phyloP scores from a whole-genome alignment of 1,139 yeast species.

The Taphrina betulina region DNA sequence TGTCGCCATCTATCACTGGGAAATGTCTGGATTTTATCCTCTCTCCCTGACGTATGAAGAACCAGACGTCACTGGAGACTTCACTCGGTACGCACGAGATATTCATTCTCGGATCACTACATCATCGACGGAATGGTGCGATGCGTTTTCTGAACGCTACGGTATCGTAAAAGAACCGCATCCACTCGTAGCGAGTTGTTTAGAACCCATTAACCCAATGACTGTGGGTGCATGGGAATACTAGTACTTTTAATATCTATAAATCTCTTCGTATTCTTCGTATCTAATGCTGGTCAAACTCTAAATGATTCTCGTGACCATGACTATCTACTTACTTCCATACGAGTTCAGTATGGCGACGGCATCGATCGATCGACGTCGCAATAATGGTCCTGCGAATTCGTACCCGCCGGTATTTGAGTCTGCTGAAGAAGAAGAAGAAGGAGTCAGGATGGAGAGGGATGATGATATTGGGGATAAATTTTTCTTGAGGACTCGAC shows the following conservation, averaged over 20 bases:
- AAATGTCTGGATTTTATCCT: constrained; percentile 3
- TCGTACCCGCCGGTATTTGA: constrained; percentile 11
- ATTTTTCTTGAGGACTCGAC: background rate
- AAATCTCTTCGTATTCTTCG: too few species aligned
- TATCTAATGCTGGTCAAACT: too few species aligned
- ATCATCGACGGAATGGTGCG: constrained; percentile 9
- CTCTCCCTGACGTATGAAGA: constrained; percentile 5
- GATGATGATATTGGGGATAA: background rate
- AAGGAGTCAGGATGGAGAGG: too few species aligned
- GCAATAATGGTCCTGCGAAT: constrained; percentile 14
- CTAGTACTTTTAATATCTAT: background rate
- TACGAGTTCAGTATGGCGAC: too few species aligned
- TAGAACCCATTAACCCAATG: constrained; percentile 8
- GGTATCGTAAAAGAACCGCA: constrained; percentile 5
- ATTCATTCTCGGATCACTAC: too few species aligned
- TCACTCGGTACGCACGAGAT: background rate
- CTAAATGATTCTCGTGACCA: too few species aligned
- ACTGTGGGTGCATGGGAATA: constrained; percentile 4
- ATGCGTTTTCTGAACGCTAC: constrained; percentile 1
- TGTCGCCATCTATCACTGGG: background rate
- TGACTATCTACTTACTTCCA: too few species aligned
- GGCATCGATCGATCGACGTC: too few species aligned
- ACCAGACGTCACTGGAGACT: constrained; percentile 1
- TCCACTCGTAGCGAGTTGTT: background rate
- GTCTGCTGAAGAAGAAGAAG: too few species aligned